Evolutionary conservation across 2,329 filamentous ascomycete genomes (phyloP), one percentile per base, ranked within the genome.

Genomic region (Exophiala calicioides): DNA sequence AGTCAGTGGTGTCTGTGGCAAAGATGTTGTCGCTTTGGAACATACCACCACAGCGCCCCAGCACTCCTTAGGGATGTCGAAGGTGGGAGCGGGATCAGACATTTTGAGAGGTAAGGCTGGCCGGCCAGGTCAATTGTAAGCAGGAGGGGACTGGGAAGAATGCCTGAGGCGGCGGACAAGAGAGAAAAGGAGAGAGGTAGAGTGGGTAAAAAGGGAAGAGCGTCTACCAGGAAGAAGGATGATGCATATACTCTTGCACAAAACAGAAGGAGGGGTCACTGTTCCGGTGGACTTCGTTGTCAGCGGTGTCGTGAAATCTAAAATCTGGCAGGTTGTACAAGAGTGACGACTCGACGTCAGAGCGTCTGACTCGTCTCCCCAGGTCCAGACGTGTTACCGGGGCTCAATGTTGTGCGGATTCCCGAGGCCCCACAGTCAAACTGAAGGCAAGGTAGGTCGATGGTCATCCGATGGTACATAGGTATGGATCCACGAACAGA

Each of bases 21-120:
- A n/a, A 34, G 10, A 16, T 4, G 15, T 6, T 12, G 5, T 24
- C 6, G 20, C 18, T 24, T 18, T 24, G 27, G 3, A 16, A 55
- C 52, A 4, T 45, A 56, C 53, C 32, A 50, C 50, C n/a, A 58
- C 55, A 20, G 38, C 56, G 10, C 38, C 56, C 47, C 47, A 49
- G 39, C 56, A 57, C 21, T 58, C 56, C 44, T 53, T 53, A 16
- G 56, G 56, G n/a, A 58, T 58, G 38, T 58, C 56, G 45, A 58
- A 57, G 8, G 54, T 55, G 26, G 55, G 55, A 24, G 53, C 15
- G 5, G 47, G 41, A 26, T 55, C 53, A 44, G 37, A 24, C 52
- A 55, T 55, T 15, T 26, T 24, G 40, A 32, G 21, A 27, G n/a
- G n/a, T 18, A 20, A 13, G 13, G 12, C 12, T 20, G 4, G n/a